phyloP scores from a whole-genome alignment of 495 filamentous ascomycete species.

The Penicillium argentinense region DNA sequence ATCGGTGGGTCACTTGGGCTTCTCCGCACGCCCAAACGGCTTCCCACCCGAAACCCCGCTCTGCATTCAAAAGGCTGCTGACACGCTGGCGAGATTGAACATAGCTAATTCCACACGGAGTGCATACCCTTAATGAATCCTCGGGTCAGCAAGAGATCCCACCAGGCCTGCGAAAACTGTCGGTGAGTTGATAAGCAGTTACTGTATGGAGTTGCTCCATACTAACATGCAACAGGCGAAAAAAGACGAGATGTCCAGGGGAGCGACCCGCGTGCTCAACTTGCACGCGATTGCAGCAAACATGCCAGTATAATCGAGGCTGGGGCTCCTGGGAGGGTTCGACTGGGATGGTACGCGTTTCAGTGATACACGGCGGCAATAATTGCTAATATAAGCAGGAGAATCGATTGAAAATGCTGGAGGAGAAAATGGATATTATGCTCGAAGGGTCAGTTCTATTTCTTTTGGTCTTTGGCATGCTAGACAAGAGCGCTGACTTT shows the following conservation, averaged over 20 bases:
- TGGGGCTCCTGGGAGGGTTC: slow-evolving; percentile 12
- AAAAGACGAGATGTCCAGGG: slow-evolving; percentile 48
- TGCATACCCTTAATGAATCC: slow-evolving; percentile 9
- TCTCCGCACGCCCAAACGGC: slow-evolving; percentile 8
- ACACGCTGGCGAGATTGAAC: too few relatives aligned
- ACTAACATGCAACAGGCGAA: too few relatives aligned
- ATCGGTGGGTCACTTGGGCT: slow-evolving; percentile 1
- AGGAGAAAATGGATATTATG: slow-evolving; percentile 44
- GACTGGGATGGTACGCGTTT: slow-evolving; percentile 13
- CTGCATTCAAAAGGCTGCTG: slow-evolving; percentile 1
- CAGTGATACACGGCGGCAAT: slow-evolving; percentile 5
- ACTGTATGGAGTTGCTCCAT: too few relatives aligned
- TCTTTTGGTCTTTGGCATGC: slow-evolving; percentile 19
- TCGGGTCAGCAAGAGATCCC: slow-evolving; percentile 23
- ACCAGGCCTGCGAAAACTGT: slow-evolving; percentile 45
- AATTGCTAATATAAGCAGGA: slow-evolving; percentile 22
- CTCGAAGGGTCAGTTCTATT: slow-evolving; percentile 32
- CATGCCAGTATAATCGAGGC: slow-evolving; percentile 34
- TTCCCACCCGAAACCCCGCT: slow-evolving; percentile 22
- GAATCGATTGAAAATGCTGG: slow-evolving; percentile 39
- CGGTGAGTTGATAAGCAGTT: slow-evolving; percentile 34
- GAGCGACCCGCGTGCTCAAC: slow-evolving; percentile 45
- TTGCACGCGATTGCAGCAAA: slow-evolving; percentile 40
- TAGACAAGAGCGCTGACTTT: slow-evolving; percentile 7
- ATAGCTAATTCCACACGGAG: not conserved